These are phyloP conservation scores for Colletotrichum siamense DNA, from an alignment of 2,329 filamentous ascomycete species.

Conservation along the genomic window DNA sequence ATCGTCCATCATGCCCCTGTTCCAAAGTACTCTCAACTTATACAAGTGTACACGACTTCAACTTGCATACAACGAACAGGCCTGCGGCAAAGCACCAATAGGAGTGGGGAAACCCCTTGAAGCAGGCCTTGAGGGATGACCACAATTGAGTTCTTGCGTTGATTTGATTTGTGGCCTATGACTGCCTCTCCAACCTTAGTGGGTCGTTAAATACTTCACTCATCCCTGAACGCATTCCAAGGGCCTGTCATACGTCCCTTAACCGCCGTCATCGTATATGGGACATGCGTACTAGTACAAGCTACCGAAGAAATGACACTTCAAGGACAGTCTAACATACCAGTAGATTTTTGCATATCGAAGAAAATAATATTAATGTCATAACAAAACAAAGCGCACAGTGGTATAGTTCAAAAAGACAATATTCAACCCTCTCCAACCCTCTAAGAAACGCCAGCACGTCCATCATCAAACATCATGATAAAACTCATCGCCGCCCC, in stretches of 20 bases:
- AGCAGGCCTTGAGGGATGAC: neutral
- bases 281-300: neutral
- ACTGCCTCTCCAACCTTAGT: no score
- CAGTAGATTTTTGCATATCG: neutral
- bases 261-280: neutral
- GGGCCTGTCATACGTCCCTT: neutral
- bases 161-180: no score
- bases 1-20: neutral
- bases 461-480: slow-evolving; percentile 5
- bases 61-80: neutral
- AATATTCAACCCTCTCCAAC: neutral
- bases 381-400: neutral
- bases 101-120: neutral
- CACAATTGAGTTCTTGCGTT: no score
- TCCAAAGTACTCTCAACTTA: neutral
- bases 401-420: slow-evolving; percentile 12
- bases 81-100: neutral
- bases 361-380: neutral
- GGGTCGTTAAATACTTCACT: neutral
- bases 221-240: accelerated
- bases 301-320: neutral
- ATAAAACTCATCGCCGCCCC: slow-evolving; percentile 30
- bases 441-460: slow-evolving; percentile 1
- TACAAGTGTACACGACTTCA: neutral
- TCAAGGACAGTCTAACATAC: accelerated